phyloP scores from a whole-genome alignment of 1,139 yeast genomes.

The Saccharomyces pastorianus region DNA sequence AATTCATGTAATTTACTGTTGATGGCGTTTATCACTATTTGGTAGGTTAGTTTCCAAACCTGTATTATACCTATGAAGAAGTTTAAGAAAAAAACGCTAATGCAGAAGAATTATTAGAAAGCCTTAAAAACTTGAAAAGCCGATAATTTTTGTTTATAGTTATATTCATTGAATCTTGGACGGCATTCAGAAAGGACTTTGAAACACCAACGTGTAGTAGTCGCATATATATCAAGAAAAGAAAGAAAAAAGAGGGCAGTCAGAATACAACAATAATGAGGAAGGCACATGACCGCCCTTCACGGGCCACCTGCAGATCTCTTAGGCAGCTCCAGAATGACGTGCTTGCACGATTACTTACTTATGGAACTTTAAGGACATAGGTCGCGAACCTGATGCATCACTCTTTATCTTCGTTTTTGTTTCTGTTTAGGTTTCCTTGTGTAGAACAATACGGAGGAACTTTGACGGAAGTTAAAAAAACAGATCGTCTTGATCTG shows the following conservation, averaged over 20 bases:
- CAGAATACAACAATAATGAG: not conserved
- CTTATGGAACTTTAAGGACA: not conserved
- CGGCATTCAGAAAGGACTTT: not conserved
- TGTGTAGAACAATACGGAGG: not conserved
- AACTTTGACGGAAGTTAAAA: not conserved
- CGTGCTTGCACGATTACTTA: not conserved
- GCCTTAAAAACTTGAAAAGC: not conserved
- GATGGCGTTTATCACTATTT: not conserved
- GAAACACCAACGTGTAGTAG: not conserved
- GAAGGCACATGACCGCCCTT: not conserved
- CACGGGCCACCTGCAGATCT: not conserved
- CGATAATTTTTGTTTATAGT: not conserved
- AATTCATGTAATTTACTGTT: not conserved
- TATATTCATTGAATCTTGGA: not conserved
- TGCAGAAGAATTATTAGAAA: not conserved
- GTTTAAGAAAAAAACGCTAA: not conserved
- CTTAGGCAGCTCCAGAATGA: not conserved
- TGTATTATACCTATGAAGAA: not conserved
- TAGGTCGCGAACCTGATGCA: not conserved
- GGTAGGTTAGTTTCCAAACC: not conserved
- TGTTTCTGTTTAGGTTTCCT: not conserved
- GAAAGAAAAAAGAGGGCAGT: not conserved
- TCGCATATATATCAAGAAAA: not conserved
- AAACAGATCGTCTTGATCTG: slow-evolving; percentile 1
- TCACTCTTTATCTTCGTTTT: not conserved